These are phyloP conservation scores for Podaxis sp. DNA, from an alignment of 768 basidiomycete species.

Conservation along the genomic window DNA sequence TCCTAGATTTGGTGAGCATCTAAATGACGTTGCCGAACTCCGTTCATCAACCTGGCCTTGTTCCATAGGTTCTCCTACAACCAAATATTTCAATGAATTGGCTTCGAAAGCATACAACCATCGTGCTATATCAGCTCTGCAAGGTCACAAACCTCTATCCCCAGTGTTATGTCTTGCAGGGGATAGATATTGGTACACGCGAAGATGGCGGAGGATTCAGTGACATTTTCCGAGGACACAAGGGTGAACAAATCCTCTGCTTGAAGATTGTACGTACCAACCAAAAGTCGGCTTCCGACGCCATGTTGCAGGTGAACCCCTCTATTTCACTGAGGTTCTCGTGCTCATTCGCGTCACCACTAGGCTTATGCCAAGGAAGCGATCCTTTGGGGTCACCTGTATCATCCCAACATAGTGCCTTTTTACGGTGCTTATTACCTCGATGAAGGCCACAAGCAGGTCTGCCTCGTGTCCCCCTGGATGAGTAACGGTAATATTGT, in stretches of 20 bases:
- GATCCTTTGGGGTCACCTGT: not conserved
- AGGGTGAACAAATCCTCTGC: conserved; percentile 19
- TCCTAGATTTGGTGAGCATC: not conserved
- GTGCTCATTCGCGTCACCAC: too few relatives aligned
- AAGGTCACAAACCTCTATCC: conserved; percentile 26
- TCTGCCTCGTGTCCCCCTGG: conserved; percentile 14
- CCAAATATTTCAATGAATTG: not conserved
- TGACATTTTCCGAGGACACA: conserved; percentile 25
- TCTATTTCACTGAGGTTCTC: too few relatives aligned
- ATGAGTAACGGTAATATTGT: conserved; percentile 11
- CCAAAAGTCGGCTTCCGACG: conserved; percentile 16
- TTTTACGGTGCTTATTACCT: conserved; percentile 3
- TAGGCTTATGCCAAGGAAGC: conserved; percentile 3
- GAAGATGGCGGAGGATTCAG: conserved; percentile 23
- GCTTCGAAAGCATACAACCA: not conserved
- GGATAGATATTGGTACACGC: conserved; percentile 12
- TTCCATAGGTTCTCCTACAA: conserved; percentile 12
- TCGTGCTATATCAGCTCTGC: conserved; percentile 17
- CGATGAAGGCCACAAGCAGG: not conserved
- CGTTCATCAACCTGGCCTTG: not conserved
- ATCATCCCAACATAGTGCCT: not conserved
- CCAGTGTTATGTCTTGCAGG: conserved; percentile 21
- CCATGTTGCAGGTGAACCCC: too few relatives aligned
- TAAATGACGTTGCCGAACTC: not conserved
- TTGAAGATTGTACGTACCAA: conserved; percentile 25